Percentiles rank a stretch among this genome's conserved stretches.
Conservation (phyloP, 2,329 filamentous ascomycete species). For the Ceratocystis harringtonii region DNA sequence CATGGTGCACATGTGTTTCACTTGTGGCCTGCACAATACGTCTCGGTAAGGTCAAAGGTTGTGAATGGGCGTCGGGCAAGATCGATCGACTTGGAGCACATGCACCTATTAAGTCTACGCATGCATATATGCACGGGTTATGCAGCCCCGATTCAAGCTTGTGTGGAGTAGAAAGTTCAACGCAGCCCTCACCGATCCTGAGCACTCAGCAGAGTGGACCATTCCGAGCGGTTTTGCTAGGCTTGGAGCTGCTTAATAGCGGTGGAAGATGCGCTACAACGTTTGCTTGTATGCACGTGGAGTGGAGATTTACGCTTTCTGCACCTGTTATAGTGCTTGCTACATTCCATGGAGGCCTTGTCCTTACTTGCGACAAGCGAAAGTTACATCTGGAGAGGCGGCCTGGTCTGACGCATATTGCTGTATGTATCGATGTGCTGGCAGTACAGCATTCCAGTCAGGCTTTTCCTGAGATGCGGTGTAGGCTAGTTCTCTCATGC, state of each 20-base stretch:
- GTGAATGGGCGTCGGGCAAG: not conserved
- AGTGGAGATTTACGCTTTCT: not conserved
- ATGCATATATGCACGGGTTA: slow-evolving; percentile 1
- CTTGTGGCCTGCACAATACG: not conserved
- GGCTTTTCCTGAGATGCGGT: too few relatives aligned
- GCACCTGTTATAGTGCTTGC: not conserved
- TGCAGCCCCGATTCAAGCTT: not conserved
- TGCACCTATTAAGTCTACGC: not conserved
- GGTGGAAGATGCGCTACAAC: not conserved
- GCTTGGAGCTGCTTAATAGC: not conserved
- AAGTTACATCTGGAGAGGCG: not conserved
- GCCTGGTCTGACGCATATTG: not conserved
- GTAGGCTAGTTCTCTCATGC: too few relatives aligned
- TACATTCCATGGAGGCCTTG: not conserved
- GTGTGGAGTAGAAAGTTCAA: not conserved
- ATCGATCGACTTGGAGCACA: not conserved
- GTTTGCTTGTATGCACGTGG: not conserved
- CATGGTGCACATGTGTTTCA: not conserved
- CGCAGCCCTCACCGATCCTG: not conserved
- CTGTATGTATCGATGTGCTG: not conserved
- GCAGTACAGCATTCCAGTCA: not conserved
- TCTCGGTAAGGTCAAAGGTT: not conserved
- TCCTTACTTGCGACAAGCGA: not conserved
- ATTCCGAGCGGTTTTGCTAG: not conserved
- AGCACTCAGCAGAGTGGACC: not conserved